These are phyloP conservation scores for Ilex asprella DNA, from an alignment of 257 asterid species.

Conservation along the genomic window DNA sequence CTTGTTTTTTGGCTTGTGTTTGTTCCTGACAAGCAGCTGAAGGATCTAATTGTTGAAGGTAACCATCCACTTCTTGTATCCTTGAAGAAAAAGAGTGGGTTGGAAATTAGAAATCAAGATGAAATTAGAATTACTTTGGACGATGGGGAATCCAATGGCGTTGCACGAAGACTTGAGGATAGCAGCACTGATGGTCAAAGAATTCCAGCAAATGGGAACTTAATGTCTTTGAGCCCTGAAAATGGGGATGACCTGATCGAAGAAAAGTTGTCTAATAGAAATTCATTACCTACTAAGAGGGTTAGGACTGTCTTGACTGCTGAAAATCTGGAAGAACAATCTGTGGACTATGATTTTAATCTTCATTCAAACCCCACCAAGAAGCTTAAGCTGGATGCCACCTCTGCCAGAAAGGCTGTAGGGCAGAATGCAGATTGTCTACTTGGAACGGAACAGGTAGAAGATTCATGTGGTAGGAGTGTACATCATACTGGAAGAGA, in stretches of 20 bases:
- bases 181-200: slow-evolving; percentile 6
- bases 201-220: slow-evolving; percentile 14
- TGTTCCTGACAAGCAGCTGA: slow-evolving; percentile 35
- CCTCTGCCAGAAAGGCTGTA: slow-evolving; percentile 7
- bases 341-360: slow-evolving; percentile 20
- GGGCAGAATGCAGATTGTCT: slow-evolving; percentile 13
- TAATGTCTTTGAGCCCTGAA: slow-evolving; percentile 3
- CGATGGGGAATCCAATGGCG: slow-evolving; percentile 18
- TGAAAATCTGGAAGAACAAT: slow-evolving; percentile 20
- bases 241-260: slow-evolving; percentile 16
- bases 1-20: slow-evolving; percentile 14
- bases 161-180: slow-evolving; percentile 10
- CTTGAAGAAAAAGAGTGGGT: slow-evolving; percentile 51
- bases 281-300: slow-evolving; percentile 26
- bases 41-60: slow-evolving; percentile 40
- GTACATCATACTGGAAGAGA: slow-evolving; percentile 15
- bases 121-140: slow-evolving; percentile 13
- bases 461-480: slow-evolving; percentile 13
- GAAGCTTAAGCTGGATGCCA: slow-evolving; percentile 35
- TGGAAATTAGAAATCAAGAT: slow-evolving; percentile 24
- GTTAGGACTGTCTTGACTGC: slow-evolving; percentile 17
- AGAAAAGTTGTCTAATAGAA: slow-evolving; percentile 23
- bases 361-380: slow-evolving; percentile 21
- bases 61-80: slow-evolving; percentile 36
- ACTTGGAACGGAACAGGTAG: slow-evolving; percentile 4